Evolutionary conservation across 139 green algal genomes (phyloP).

Genomic region (Coccomyxa sp.): DNA sequence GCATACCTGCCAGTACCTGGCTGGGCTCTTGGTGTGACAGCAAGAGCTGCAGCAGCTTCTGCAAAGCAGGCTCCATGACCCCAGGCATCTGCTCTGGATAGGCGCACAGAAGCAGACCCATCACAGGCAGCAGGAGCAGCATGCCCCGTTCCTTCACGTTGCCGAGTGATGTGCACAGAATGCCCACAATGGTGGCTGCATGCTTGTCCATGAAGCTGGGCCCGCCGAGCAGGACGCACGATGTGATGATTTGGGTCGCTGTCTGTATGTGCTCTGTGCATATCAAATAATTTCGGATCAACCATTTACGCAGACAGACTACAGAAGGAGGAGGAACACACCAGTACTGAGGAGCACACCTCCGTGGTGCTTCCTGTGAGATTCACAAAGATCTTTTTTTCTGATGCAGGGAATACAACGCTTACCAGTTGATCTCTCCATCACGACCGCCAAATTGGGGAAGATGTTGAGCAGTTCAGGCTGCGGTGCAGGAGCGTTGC

Average conservation of each 20-base stretch:
- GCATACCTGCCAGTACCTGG: constrained; percentile 45
- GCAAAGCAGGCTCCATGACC: constrained; percentile 40
- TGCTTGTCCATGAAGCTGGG: constrained; percentile 57
- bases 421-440: constrained; percentile 57
- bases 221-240: constrained; percentile 65
- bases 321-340: no score
- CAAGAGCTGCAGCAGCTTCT: constrained; percentile 46
- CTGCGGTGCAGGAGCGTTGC: constrained; percentile 58
- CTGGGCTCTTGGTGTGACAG: constrained; percentile 43
- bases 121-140: constrained; percentile 48
- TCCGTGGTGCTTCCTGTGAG: no score
- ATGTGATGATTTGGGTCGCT: constrained; percentile 37
- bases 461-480: constrained; percentile 55
- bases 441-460: constrained; percentile 44
- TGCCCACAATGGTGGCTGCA: constrained; percentile 38
- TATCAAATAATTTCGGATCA: neutral
- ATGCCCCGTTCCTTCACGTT: constrained; percentile 58
- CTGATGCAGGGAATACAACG: no score
- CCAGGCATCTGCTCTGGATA: constrained; percentile 38
- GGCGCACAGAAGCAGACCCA: constrained; percentile 44
- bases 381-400: no score
- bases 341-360: no score
- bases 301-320: no score
- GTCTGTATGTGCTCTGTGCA: constrained; percentile 59
- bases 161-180: constrained; percentile 57